Evolutionary conservation across 345 rosid genomes (phyloP).

Genomic region (Fremontodendron californicum): DNA sequence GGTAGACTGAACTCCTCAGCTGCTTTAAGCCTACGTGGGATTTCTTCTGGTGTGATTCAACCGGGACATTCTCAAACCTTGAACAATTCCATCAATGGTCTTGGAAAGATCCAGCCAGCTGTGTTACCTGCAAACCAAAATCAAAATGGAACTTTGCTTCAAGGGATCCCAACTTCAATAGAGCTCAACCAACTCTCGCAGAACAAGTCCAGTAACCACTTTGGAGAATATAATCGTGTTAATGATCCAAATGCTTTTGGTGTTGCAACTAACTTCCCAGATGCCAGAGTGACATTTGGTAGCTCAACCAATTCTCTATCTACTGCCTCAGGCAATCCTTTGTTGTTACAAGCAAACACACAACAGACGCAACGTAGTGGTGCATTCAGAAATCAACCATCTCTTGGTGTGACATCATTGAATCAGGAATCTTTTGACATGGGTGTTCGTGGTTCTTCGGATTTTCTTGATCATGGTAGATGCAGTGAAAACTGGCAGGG

Average conservation of each 20-base stretch:
- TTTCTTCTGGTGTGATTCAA: conserved; percentile 50
- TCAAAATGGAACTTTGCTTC: conserved; percentile 38
- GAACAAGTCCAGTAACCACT: conserved; percentile 33
- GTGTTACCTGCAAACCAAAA: conserved; percentile 37
- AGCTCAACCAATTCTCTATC: conserved; percentile 42
- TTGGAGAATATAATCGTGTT: conserved; percentile 40
- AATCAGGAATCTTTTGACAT: conserved; percentile 36
- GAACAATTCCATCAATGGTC: conserved; percentile 34
- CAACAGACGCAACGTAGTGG: conserved; percentile 28
- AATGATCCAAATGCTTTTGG: conserved; percentile 30
- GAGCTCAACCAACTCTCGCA: conserved; percentile 46
- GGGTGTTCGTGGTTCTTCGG: conserved; percentile 35
- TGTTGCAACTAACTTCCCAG: conserved; percentile 31
- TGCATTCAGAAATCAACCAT: conserved; percentile 40
- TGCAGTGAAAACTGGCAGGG: conserved; percentile 45
- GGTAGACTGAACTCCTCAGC: conserved; percentile 57
- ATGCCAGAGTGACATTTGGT: conserved; percentile 30
- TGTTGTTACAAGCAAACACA: conserved; percentile 37
- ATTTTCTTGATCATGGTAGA: conserved; percentile 42
- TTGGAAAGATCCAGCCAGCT: conserved; percentile 46
- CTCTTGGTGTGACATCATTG: conserved; percentile 34
- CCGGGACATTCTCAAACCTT: conserved; percentile 41
- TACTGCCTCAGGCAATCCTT: conserved; percentile 35
- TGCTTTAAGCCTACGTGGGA: conserved; percentile 46
- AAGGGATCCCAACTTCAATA: conserved; percentile 38